phyloP scores from a whole-genome alignment of 2,329 filamentous ascomycete species.

The Aureobasidium mangrovei region DNA sequence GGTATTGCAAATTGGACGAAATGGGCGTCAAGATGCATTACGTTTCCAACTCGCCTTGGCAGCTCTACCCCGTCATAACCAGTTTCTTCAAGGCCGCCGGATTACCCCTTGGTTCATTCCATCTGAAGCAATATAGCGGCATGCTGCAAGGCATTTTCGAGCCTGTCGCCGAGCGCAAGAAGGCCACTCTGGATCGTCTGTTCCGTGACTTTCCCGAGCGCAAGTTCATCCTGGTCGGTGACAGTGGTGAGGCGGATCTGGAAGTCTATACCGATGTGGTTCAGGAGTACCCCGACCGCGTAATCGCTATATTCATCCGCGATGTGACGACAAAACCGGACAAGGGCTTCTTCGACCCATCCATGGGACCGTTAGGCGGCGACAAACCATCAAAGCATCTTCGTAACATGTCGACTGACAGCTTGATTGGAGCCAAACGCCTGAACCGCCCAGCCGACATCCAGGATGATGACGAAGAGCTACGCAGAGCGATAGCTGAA shows the following conservation, averaged over 20 bases:
- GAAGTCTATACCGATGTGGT: constrained; percentile 97
- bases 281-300: constrained; percentile 68
- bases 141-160: constrained; percentile 99
- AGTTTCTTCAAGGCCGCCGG: constrained; percentile 75
- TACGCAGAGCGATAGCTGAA: constrained; percentile 40
- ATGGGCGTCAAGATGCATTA: constrained; percentile 89
- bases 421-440: constrained; percentile 24
- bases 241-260: constrained; percentile 92
- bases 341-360: constrained; percentile 69
- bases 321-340: constrained; percentile 79
- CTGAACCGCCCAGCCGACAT: constrained; percentile 26
- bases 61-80: constrained; percentile 81
- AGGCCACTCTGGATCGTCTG: constrained; percentile 74
- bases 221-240: constrained; percentile 84
- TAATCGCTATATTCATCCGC: constrained; percentile 84
- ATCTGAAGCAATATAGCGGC: constrained; percentile 90
- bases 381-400: constrained; percentile 17
- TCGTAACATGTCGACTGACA: constrained; percentile 25
- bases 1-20: constrained; percentile 70
- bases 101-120: constrained; percentile 79
- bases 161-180: constrained; percentile 90
- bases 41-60: constrained; percentile 99
- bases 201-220: constrained; percentile 82
- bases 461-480: constrained; percentile 40
- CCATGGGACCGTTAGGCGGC: constrained; percentile 32